Base-by-base conservation (phyloP, 768 basidiomycete species). In the Calocera cornea region DNA sequence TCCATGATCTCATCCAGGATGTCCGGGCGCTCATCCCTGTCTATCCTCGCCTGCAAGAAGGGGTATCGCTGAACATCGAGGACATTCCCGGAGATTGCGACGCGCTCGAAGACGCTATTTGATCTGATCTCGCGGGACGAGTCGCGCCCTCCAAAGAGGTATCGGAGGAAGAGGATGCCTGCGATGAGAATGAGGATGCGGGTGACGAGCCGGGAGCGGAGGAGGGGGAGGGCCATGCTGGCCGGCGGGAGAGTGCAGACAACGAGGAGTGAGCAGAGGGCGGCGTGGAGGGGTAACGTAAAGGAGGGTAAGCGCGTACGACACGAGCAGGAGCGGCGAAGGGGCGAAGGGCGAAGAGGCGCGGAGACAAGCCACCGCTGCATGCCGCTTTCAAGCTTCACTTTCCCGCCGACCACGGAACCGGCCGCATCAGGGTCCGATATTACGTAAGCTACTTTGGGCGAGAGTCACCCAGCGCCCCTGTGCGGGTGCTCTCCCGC, bases 11-110 rank as follows among this genome's bases (percentile, higher is more conserved):
- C 82, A 63, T 85, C 83, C 71, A 98, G 85, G 65, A 97, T 80
- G 73, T 97, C 95, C 0, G 84, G 83, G 54, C 86, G 80, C 71
- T 89, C 86, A 73, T 97, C 95, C 68, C 95, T 81, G 1, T 94
- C 94, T 79, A 92, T 84, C 36, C 97, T 83, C 1, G 84, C 82
- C 78, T 98, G 97, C 44, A 98, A 75, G 74, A 97, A 97, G 11
- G 86, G 83, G 78, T 95, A 86, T 69, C 86, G 87, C 69, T 94
- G 90, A 16, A 91, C 88, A 80, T 97, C 95, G 41, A 98, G 83
- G 10, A 83, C 83, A 75, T 87, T 89, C 77, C 93, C 92, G 0
- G 77, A 72, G 34, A 83, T 77, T 0, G 83, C 79, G 19, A 89
- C 84, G 16, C 86, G 80, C 73, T 89, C 87, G 44, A 89, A 79